phyloP scores from a whole-genome alignment of 176 grass and related monocot species.

The Paspalum vaginatum region DNA sequence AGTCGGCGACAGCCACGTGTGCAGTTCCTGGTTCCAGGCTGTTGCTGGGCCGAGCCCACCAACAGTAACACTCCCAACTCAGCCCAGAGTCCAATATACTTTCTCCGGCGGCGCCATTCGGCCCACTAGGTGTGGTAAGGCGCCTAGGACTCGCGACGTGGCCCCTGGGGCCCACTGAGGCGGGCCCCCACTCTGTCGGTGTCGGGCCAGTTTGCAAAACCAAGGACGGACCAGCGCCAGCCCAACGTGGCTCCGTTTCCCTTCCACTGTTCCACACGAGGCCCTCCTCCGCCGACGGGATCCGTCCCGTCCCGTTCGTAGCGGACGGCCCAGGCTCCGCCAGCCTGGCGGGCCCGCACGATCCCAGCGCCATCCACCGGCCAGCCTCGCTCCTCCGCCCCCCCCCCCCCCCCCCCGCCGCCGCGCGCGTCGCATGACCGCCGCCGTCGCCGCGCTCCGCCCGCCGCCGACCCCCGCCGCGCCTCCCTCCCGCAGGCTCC shows the following conservation, averaged over 20 bases:
- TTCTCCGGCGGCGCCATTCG: background rate
- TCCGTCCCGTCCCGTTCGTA: background rate
- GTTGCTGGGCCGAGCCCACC: background rate
- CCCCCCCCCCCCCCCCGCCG: background rate
- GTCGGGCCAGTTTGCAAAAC: no score
- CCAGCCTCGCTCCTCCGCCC: no score
- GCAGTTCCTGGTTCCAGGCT: background rate
- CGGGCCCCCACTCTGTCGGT: background rate
- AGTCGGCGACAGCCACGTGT: background rate
- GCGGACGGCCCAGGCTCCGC: background rate
- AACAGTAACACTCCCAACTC: background rate
- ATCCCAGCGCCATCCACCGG: constrained; percentile 15
- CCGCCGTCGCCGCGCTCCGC: background rate
- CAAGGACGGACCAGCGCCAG: no score
- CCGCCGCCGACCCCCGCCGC: constrained; percentile 8
- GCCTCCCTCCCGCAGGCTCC: background rate
- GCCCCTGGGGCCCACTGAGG: background rate
- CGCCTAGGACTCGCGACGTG: background rate
- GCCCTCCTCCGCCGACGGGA: no score
- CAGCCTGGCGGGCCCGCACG: background rate
- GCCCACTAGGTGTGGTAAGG: background rate
- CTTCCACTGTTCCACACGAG: no score
- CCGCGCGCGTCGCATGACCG: constrained; percentile 27
- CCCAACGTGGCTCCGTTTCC: background rate
- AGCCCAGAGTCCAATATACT: background rate